Percentiles rank a stretch among this genome's conserved stretches.
Evolutionary conservation across 306 rosid species (phyloP).

Genomic region (Quercus engelmannii): DNA sequence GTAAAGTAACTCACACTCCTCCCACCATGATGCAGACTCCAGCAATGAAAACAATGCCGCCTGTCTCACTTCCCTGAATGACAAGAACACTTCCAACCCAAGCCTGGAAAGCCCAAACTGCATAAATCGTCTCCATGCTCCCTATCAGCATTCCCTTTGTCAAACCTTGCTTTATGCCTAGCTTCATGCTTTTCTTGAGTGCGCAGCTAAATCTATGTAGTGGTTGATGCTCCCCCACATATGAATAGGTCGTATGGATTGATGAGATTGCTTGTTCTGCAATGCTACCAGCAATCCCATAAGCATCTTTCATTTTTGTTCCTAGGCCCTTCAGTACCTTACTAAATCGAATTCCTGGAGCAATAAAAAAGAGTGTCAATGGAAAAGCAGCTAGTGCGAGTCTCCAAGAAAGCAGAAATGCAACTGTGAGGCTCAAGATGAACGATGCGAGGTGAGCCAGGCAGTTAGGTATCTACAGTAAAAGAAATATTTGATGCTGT

Average conservation of each 20-base stretch:
- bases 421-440: conserved; percentile 48
- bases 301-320: conserved; percentile 42
- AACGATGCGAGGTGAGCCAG: conserved; percentile 56
- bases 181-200: conserved; percentile 40
- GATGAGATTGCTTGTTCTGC: conserved; percentile 87
- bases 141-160: conserved; percentile 73
- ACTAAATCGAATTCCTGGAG: conserved; percentile 69
- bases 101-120: conserved; percentile 70
- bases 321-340: conserved; percentile 51
- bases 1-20: conserved; percentile 57
- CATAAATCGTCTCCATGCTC: conserved; percentile 67
- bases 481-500: conserved; percentile 6
- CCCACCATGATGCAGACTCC: conserved; percentile 66
- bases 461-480: conserved; percentile 48
- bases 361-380: conserved; percentile 53
- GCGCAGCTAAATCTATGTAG: conserved; percentile 48
- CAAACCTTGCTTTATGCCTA: conserved; percentile 69
- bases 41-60: conserved; percentile 62
- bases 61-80: conserved; percentile 53
- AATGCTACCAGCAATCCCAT: conserved; percentile 66
- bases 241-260: conserved; percentile 61
- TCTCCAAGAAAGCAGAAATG: conserved; percentile 64
- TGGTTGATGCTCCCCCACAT: conserved; percentile 66
- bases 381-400: conserved; percentile 71
- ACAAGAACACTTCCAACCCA: conserved; percentile 75